Evolutionary conservation across 805 yeast species (phyloP), one percentile per base, ranked within the genome.

Genomic region (Saccharomycopsis babjevae): DNA sequence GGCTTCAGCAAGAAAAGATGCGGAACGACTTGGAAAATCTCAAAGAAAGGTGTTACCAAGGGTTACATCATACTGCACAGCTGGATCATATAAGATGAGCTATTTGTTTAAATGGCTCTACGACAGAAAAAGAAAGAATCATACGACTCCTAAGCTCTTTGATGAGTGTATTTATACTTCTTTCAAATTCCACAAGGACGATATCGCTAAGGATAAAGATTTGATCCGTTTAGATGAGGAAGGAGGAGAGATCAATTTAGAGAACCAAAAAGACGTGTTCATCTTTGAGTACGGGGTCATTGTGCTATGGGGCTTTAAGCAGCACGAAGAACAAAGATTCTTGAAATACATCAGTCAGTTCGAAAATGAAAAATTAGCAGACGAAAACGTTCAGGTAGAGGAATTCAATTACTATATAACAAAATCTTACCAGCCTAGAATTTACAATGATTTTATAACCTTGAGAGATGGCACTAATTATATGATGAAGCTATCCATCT

Each of bases 201-300:
- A 58, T n/a, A 43, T 22, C 36, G 56, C 57, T 20, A 36, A 28
- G 13, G 50, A 52, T 30, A 73, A 72, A 11, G 81, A 79, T 64
- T 72, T 84, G 11, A 88, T 88, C 7, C 73, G 96, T 64, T 73
- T 93, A 43, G 96, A 90, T 62, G 97, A 89, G 68, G 97, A 92
- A 71, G 98, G 98, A 61, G 97, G 97, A 38, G 97, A 91, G 66
- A 89, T 93, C 58, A 93, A 90, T 67, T 85, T 93, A 56, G 90
- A 92, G 58, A 86, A 85, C 67, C 79, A 82, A 62, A 79, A 82
- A 34, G 98, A 92, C 70, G 77, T 91, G 8, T 94, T 92, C 69
- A 77, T 94, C 7, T 94, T 94, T 75, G 97, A 92, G 68, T 94
- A 94, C 72, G 99, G 99, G 22, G 99, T 94, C n/a, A 84, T 90